Evolutionary conservation across 2,329 filamentous ascomycete genomes (phyloP).

Genomic region (Colletotrichum navitas): DNA sequence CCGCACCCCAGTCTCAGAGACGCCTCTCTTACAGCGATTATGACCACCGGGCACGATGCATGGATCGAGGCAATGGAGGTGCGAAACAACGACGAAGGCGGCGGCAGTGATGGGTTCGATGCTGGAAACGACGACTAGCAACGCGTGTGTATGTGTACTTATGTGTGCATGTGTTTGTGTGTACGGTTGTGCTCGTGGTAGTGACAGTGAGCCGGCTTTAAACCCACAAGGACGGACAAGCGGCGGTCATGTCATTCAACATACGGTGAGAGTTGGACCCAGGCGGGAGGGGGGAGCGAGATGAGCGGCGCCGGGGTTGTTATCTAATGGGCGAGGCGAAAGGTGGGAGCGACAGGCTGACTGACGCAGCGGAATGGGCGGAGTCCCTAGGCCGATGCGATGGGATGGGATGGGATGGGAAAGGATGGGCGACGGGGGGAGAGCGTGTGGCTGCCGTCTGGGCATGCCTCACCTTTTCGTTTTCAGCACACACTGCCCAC

Average conservation of each 20-base stretch:
- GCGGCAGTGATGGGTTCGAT: slow-evolving; percentile 30
- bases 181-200: slow-evolving; percentile 15
- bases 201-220: slow-evolving; percentile 39
- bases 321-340: slow-evolving; percentile 42
- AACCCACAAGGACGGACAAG: slow-evolving; percentile 35
- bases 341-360: slow-evolving; percentile 42
- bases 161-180: background rate
- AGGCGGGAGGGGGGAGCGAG: slow-evolving; percentile 41
- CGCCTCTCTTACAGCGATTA: slow-evolving; percentile 36
- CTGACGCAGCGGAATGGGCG: slow-evolving; percentile 43
- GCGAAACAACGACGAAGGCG: slow-evolving; percentile 22
- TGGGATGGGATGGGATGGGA: slow-evolving; percentile 39
- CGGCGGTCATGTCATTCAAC: slow-evolving; percentile 40
- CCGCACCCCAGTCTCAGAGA: slow-evolving; percentile 40
- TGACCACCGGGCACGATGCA: slow-evolving; percentile 28
- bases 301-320: slow-evolving; percentile 41
- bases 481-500: slow-evolving; percentile 35
- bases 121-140: slow-evolving; percentile 20
- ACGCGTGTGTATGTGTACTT: background rate
- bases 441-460: slow-evolving; percentile 39
- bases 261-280: slow-evolving; percentile 41
- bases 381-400: slow-evolving; percentile 40
- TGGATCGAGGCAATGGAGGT: slow-evolving; percentile 26
- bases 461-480: slow-evolving; percentile 40
- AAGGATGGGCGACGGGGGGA: slow-evolving; percentile 29